Conservation (phyloP, 495 filamentous ascomycete species). For the Neurospora sp. region DNA sequence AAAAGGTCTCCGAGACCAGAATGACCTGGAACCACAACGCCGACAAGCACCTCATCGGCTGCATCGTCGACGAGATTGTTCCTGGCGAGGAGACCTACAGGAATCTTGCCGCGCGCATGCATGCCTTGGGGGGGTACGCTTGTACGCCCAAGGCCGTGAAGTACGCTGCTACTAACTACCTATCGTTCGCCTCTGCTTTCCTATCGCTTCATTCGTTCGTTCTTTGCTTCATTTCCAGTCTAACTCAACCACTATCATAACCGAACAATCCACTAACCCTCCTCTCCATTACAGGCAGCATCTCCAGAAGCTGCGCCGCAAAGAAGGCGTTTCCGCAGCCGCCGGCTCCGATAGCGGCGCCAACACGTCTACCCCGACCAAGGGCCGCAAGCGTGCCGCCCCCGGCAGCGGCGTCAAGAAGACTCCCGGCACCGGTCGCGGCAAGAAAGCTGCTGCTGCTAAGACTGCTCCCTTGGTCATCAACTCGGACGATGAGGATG, state of each 20-base stretch:
- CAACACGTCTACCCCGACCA: slow-evolving; percentile 1
- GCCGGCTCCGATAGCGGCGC: neutral
- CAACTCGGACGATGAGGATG: neutral
- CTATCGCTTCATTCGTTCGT: neutral
- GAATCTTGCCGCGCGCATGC: slow-evolving; percentile 12
- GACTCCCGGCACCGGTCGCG: neutral
- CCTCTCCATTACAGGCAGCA: slow-evolving; percentile 23
- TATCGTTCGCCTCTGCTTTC: neutral
- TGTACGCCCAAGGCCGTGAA: slow-evolving; percentile 24
- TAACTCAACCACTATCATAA: neutral
- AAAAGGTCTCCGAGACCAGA: neutral
- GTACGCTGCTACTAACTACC: slow-evolving; percentile 7
- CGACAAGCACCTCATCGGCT: slow-evolving; percentile 16
- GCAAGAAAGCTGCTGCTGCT: neutral
- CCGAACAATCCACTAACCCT: slow-evolving; percentile 6
- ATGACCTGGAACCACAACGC: slow-evolving; percentile 24
- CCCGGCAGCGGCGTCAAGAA: slow-evolving; percentile 1
- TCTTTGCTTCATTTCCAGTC: neutral
- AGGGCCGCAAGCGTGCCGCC: slow-evolving; percentile 9
- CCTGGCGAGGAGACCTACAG: slow-evolving; percentile 14
- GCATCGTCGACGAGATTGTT: slow-evolving; percentile 7
- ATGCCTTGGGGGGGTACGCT: slow-evolving; percentile 8
- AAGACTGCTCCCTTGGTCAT: neutral
- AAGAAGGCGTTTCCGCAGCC: slow-evolving; percentile 12
- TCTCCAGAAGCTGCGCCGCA: slow-evolving; percentile 29